Evolutionary conservation across 164 flowering plant species (phyloP).

Genomic region (Litsea cubeba): DNA sequence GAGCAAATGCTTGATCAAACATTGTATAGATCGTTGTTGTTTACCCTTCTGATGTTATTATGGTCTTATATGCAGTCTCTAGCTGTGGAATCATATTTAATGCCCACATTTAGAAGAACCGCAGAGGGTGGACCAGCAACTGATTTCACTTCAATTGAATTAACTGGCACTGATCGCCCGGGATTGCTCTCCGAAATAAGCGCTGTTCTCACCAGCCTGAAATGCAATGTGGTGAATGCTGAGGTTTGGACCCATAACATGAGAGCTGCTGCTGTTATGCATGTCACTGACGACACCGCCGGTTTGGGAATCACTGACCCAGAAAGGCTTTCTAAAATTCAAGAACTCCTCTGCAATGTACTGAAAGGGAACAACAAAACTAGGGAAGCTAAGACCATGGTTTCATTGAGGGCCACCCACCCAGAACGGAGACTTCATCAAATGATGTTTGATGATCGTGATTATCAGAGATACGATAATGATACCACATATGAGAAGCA

Average conservation of each 20-base stretch:
- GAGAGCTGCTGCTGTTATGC: slow-evolving; percentile 81
- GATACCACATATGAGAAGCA: slow-evolving; percentile 34
- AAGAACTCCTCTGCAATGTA: slow-evolving; percentile 64
- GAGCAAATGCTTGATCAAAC: not conserved
- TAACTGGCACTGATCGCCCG: slow-evolving; percentile 81
- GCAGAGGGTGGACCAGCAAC: slow-evolving; percentile 50
- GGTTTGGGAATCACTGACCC: slow-evolving; percentile 54
- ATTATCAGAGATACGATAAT: slow-evolving; percentile 47
- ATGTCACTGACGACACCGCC: slow-evolving; percentile 67
- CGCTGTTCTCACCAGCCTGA: slow-evolving; percentile 78
- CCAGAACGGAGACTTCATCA: slow-evolving; percentile 91
- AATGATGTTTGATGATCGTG: slow-evolving; percentile 91
- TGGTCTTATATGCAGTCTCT: slow-evolving; percentile 48
- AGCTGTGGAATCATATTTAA: slow-evolving; percentile 59
- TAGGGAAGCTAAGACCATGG: slow-evolving; percentile 62
- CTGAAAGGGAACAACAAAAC: slow-evolving; percentile 61
- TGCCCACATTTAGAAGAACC: slow-evolving; percentile 49
- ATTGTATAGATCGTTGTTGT: not conserved
- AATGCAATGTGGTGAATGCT: slow-evolving; percentile 83
- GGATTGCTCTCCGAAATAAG: slow-evolving; percentile 86
- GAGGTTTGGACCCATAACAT: slow-evolving; percentile 97
- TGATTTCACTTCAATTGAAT: slow-evolving; percentile 73
- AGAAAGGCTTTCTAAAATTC: slow-evolving; percentile 50
- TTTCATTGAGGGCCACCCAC: slow-evolving; percentile 53
- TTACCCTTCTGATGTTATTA: slow-evolving; percentile 10